Base-by-base conservation (phyloP, 2,329 filamentous ascomycete genomes). In the Sporothrix globosa region DNA sequence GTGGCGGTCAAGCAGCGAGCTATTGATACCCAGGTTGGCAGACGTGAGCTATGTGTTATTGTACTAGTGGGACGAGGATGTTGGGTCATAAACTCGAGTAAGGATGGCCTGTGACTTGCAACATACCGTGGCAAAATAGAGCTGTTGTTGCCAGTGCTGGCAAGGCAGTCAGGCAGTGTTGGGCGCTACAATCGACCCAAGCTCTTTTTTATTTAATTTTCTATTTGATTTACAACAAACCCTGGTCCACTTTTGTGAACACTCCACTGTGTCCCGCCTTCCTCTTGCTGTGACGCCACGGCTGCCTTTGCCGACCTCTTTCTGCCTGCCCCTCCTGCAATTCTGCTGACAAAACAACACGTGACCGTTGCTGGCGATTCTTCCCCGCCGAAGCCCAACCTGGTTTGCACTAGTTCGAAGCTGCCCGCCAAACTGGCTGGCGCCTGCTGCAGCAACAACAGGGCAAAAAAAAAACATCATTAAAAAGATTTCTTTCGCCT, bases 401-500 rank as follows among this genome's bases (percentile, higher is more conserved):
- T 67, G 67, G 70, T 69, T 70, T 65, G 54, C 65, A 27, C 70
- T 69, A 60, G 70, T 48, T 21, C 21, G 11, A 67, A 69, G 71
- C 54, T 70, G 54, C 60, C 61, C 68, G 70, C 65, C 70, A 71
- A 46, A 52, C 48, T 39, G 63, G 56, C 56, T 67, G 63, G 69
- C 52, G 72, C 69, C 72, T 73, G 67, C 69, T 72, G 58, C 44
- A 70, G 71, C 69, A 72, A 66, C 73, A 72, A 70, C 69, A 65
- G 67, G 63, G 21, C 41, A 21, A 67, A 68, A 69, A 70, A 73
- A 73, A 73, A 72, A 73, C 66, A 74, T 73, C 67, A 72, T 73
- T 60, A 69, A 73, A 74, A 74, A 72, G 58, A 72, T 71, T 73
- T 74, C 70, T 72, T 69, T 67, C 69, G 41, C 66, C 58, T 68